phyloP scores from a whole-genome alignment of 1,284 basidiomycete species.

The Malassezia restricta region DNA sequence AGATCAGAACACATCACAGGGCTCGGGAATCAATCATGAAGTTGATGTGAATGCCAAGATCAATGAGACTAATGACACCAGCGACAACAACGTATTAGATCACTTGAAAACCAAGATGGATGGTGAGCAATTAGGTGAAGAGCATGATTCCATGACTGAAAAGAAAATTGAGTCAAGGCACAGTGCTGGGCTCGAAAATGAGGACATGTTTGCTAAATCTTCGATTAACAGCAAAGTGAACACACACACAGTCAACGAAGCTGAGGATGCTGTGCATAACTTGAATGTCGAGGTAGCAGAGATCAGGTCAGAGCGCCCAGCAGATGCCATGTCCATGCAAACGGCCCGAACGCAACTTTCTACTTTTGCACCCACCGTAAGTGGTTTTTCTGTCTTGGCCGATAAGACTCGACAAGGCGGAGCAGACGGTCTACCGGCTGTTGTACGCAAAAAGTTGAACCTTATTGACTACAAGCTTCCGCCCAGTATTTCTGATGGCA shows the following conservation, averaged over 20 bases:
- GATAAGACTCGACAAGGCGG: neutral
- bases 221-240: too few species aligned
- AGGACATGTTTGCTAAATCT: too few species aligned
- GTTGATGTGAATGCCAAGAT: too few species aligned
- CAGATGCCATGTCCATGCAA: constrained; percentile 9
- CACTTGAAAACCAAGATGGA: neutral
- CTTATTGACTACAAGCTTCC: neutral
- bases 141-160: neutral
- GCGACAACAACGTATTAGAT: neutral
- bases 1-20: too few species aligned
- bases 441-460: neutral
- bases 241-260: too few species aligned
- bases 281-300: too few species aligned
- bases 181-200: neutral
- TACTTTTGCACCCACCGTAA: neutral
- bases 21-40: too few species aligned
- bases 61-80: too few species aligned
- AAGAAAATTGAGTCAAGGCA: neutral
- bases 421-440: neutral
- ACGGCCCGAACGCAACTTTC: constrained; percentile 11
- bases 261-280: too few species aligned
- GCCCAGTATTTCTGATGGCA: neutral
- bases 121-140: neutral
- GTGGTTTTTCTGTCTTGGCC: constrained; percentile 2
- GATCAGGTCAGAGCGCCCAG: neutral